Base-by-base conservation (phyloP, 2,329 filamentous ascomycete species). In the Trichoderma semiorbis region DNA sequence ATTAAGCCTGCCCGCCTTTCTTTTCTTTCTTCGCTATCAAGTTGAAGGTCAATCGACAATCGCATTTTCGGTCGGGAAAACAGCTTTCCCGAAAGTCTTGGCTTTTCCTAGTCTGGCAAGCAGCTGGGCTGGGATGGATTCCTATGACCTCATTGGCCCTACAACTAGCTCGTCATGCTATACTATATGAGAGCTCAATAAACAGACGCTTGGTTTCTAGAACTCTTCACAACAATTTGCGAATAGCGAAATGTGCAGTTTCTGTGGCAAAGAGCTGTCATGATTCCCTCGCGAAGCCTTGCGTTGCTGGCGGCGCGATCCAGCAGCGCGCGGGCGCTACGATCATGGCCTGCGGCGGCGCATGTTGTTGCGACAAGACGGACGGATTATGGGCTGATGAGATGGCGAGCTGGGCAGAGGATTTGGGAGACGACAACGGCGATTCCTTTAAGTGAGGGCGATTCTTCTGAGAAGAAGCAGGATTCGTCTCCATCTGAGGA, bases 391-490 rank as follows among this genome's bases (percentile, higher is more conserved):
- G 64, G 64, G 28, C 43, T 68, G 64, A 43, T 64, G 32, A 68
- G 64, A 26, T 58, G 36, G 68, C 57, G 58, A 34, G 55, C 63
- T 57, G 64, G 53, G 18, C 70, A 72, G 43, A 75, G 77, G 18
- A 74, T 66, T 14, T 79, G 78, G 77, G 72, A 75, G 73, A 78
- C 74, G 53, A 79, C 77, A 61, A 62, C 57, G 30, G 32, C 68
- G 21, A 47, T 18, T 2, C 63, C 62, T 26, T 58, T 74, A 53
- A 14, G 39, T 12, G 73, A 75, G 7, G 72, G 73, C 1, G 75
- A 75, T 28, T 88, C 87, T 63, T 88, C 89, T 74, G 86, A 92
- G 76, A 89, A 92, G 74, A 89, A 70, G 8, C 55, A 47, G 68
- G 71, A 47, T 71, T 81, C 70, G 81, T 85, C 73, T 8, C 65